Conservation (phyloP, 2,329 filamentous ascomycete genomes). For the Penicillium psychrosexuale region DNA sequence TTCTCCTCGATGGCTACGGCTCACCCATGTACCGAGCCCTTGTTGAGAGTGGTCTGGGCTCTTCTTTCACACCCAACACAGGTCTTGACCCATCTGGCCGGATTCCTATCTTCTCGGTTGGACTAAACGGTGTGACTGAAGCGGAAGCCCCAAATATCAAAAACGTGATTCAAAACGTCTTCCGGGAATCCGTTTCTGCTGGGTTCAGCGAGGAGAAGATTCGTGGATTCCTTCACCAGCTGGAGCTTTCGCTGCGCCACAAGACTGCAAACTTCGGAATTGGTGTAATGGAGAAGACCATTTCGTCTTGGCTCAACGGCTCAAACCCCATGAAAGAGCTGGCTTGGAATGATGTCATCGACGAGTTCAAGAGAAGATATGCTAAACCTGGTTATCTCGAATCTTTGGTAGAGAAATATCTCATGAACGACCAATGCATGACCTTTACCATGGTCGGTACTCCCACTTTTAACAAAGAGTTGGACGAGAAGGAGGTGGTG, state of each 20-base stretch:
- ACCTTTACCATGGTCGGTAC: slow-evolving; percentile 94
- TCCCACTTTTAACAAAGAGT: slow-evolving; percentile 66
- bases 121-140: slow-evolving; percentile 83
- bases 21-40: slow-evolving; percentile 87
- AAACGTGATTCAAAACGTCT: slow-evolving; percentile 67
- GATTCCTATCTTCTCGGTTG: slow-evolving; percentile 81
- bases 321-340: slow-evolving; percentile 87
- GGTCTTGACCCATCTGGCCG: slow-evolving; percentile 80
- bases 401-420: slow-evolving; percentile 79
- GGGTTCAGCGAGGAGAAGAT: slow-evolving; percentile 90
- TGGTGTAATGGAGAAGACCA: slow-evolving; percentile 80
- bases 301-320: slow-evolving; percentile 93
- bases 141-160: slow-evolving; percentile 75
- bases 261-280: slow-evolving; percentile 96
- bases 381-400: slow-evolving; percentile 78
- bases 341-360: slow-evolving; percentile 85
- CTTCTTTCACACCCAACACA: slow-evolving; percentile 91
- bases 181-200: slow-evolving; percentile 65
- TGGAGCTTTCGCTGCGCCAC: slow-evolving; percentile 90
- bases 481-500: slow-evolving; percentile 72
- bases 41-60: slow-evolving; percentile 84
- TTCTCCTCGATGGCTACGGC: slow-evolving; percentile 91
- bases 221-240: slow-evolving; percentile 86
- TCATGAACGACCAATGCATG: slow-evolving; percentile 80
- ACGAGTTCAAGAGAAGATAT: slow-evolving; percentile 74